Conservation (phyloP, 1,284 basidiomycete genomes). For the Ustanciosporium gigantosporum region DNA sequence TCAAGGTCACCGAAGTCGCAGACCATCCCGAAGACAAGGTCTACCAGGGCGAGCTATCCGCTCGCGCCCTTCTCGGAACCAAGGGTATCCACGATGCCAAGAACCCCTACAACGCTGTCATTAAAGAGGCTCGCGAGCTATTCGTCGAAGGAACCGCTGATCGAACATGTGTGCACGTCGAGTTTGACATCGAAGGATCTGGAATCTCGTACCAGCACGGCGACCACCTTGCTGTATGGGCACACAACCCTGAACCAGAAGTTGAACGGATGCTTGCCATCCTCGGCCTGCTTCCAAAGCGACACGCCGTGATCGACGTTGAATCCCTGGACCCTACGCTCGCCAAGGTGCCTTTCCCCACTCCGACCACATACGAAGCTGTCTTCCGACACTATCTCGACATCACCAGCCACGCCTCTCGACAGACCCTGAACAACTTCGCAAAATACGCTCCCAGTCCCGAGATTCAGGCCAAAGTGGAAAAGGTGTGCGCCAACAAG, state of each 20-base stretch:
- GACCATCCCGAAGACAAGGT: constrained; percentile 46
- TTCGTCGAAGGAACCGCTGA: constrained; percentile 72
- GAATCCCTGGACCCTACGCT: constrained; percentile 95
- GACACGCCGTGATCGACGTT: constrained; percentile 77
- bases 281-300: constrained; percentile 74
- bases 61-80: constrained; percentile 76
- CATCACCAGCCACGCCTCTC: constrained; percentile 86
- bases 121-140: constrained; percentile 77
- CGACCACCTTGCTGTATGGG: constrained; percentile 97
- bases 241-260: constrained; percentile 87
- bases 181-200: constrained; percentile 90
- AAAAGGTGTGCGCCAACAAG: constrained; percentile 82
- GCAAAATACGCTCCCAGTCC: constrained; percentile 85
- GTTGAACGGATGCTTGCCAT: constrained; percentile 84
- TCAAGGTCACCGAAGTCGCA: constrained; percentile 81
- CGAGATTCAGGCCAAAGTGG: constrained; percentile 74
- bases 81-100: constrained; percentile 94
- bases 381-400: constrained; percentile 97
- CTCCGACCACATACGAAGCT: constrained; percentile 90
- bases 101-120: constrained; percentile 90
- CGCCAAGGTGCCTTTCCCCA: constrained; percentile 98
- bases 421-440: constrained; percentile 84
- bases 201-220: constrained; percentile 98
- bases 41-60: constrained; percentile 62
- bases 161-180: constrained; percentile 92